phyloP scores from a whole-genome alignment of 2,329 filamentous ascomycete species.

The Chaetomium olivaceum region DNA sequence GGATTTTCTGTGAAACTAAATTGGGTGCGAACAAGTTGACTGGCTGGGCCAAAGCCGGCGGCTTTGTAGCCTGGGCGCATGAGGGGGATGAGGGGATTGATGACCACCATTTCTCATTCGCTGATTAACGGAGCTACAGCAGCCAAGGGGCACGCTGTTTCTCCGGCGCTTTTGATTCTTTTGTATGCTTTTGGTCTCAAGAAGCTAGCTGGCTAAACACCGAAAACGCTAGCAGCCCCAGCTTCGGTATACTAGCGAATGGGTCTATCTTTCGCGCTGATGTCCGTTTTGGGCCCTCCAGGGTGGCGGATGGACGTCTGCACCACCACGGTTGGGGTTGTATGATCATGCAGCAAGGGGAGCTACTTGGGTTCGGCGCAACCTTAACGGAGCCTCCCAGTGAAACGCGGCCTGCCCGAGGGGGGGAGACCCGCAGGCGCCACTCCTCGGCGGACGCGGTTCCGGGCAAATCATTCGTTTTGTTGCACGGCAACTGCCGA shows the following conservation, averaged over 20 bases:
- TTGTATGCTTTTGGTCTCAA: neutral
- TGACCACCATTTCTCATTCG: neutral
- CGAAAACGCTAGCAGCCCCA: neutral
- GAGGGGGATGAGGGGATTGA: neutral
- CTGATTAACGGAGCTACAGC: neutral
- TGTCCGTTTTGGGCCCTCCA: neutral
- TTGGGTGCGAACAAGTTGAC: neutral
- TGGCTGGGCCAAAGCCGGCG: neutral
- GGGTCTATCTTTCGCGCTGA: neutral
- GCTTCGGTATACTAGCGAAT: neutral
- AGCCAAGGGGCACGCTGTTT: neutral
- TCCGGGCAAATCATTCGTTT: conserved; percentile 2
- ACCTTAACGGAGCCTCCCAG: neutral
- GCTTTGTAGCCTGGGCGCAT: neutral
- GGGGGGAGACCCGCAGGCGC: neutral
- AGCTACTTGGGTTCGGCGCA: neutral
- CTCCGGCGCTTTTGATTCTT: neutral
- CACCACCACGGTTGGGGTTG: neutral
- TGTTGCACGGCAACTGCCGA: neutral
- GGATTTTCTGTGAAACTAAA: neutral
- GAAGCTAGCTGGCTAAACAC: too few species aligned
- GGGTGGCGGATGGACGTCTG: neutral
- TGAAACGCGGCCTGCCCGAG: neutral
- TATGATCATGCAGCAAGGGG: neutral
- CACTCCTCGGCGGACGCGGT: neutral